Base-by-base conservation (phyloP, 116 monocot species). In the Iris pallida region DNA sequence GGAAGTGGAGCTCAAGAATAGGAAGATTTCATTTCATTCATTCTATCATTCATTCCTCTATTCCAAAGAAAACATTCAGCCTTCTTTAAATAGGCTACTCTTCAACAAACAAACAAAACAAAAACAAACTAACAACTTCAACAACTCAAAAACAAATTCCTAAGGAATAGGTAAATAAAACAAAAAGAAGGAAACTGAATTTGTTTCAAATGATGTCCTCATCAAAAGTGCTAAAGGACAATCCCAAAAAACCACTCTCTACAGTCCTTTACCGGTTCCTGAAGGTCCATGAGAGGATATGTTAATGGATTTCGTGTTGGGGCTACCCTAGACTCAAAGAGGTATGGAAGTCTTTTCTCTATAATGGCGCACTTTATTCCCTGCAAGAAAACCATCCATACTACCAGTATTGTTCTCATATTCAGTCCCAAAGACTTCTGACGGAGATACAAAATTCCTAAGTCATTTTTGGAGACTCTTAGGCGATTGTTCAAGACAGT, bases 221-320 rank as follows among this genome's bases (percentile, higher is more conserved):
- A 30, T 30, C 30, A 30, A 30, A n/a, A n/a, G 3, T 5, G 12
- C 44, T 0, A 62, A 80, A 40, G 61, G 19, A 7, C 19, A 43
- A 1, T 4, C 8, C 4, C 13, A 59, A 5, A 5, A 69, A 68
- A 65, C 46, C 3, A 15, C 58, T 3, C 16, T 75, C 2, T 80
- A 80, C 17, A 71, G 12, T 0, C 65, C 58, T 4, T n/a, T 80
- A 6, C 59, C 53, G 7, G 17, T 71, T 20, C 75, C 64, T 6
- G 8, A 47, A 6, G 20, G 14, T 2, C 42, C 19, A 5, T 73
- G 73, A 68, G 55, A 67, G 8, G 75, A 80, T 16, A 0, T 80
- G 4, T 41, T 20, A 2, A 74, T 80, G 53, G 51, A 75, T 47
- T 80, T 80, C 66, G 59, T 80, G 0, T 41, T 70, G 6, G 6